Base-by-base conservation (phyloP, 768 basidiomycete species). In the Cystobasidiopsis lactophilus region DNA sequence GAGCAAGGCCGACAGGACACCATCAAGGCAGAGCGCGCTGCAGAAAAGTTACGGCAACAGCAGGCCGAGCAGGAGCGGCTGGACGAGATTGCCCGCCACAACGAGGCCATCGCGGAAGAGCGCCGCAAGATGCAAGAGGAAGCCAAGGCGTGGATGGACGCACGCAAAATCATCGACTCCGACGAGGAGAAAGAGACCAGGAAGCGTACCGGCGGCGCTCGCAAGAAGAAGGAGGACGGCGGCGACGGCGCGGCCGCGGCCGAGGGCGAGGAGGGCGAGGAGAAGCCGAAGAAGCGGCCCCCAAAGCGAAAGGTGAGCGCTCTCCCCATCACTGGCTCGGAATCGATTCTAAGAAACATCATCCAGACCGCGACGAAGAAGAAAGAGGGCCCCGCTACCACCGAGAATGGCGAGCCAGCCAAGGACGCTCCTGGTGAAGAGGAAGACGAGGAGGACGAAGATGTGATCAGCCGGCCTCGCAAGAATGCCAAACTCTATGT, bases 21-120 rank as follows among this genome's bases (percentile, higher is more conserved):
- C 19, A 88, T 86, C 4, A 74, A 82, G 51, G 76, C 74, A 57
- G 75, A 73, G 62, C 73, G 93, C 53, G 79, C 81, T 58, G 82
- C 82, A 54, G 88, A 95, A 66, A 76, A 73, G 63, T 74, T 77
- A 2, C 72, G 75, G 4, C 70, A 71, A 52, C 78, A 54, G 7
- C 54, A 79, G 55, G 75, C 37, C 18, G 60, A 85, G 82, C 73
- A 71, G 23, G 71, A 68, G 49, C 73, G 76, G 44, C 69, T 75
- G 64, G 80, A 81, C 58, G 73, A 77, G 59, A 69, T 79, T 30
- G 75, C 75, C n/a, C 61, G 69, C 40, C 76, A 82, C 62, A 80
- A 79, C 0, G 83, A 81, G 61, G 77, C 75, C 59, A 67, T 93
- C n/a, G 80, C 80, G 0, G 82, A 80, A 62, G 76, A 81, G 61